Percentiles rank a stretch among this genome's conserved stretches.
phyloP scores from a whole-genome alignment of 345 rosid genomes.

The Lagerstroemia speciosa region DNA sequence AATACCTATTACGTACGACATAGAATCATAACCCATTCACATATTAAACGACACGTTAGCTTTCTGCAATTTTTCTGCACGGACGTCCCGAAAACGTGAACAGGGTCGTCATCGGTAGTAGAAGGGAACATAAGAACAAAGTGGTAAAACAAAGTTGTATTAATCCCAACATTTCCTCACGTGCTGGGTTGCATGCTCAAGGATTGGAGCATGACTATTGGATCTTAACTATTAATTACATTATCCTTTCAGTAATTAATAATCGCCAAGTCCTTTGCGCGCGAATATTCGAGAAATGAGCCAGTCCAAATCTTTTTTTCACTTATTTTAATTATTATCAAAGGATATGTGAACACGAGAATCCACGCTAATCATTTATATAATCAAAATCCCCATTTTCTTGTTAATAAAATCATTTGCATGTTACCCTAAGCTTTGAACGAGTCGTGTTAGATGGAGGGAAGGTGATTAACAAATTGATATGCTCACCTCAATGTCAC shows the following conservation, averaged over 20 bases:
- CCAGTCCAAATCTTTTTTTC: constrained; percentile 12
- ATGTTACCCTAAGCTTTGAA: constrained; percentile 29
- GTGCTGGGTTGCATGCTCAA: constrained; percentile 34
- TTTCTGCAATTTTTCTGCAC: too few relatives aligned
- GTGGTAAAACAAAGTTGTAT: constrained; percentile 20
- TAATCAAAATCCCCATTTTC: constrained; percentile 23
- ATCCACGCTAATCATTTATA: constrained; percentile 39
- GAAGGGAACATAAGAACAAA: too few relatives aligned
- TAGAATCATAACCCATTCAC: too few relatives aligned
- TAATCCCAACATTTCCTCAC: constrained; percentile 59
- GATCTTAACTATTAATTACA: too few relatives aligned
- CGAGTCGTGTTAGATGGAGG: constrained; percentile 10
- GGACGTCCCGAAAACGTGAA: too few relatives aligned
- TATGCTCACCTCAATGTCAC: too few relatives aligned
- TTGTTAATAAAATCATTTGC: constrained; percentile 22
- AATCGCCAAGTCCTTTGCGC: constrained; percentile 26
- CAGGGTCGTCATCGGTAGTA: too few relatives aligned
- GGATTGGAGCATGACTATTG: not conserved
- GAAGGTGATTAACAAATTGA: not conserved
- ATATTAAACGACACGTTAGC: too few relatives aligned
- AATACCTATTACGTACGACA: too few relatives aligned
- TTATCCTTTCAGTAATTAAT: too few relatives aligned
- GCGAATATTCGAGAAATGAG: constrained; percentile 57
- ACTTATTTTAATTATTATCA: constrained; percentile 9
- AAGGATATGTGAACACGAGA: constrained; percentile 21